Percentiles rank a stretch among this genome's conserved stretches.
These are phyloP conservation scores for Cercospora janseana DNA, from an alignment of 2,329 filamentous ascomycete species.

Conservation along the genomic window DNA sequence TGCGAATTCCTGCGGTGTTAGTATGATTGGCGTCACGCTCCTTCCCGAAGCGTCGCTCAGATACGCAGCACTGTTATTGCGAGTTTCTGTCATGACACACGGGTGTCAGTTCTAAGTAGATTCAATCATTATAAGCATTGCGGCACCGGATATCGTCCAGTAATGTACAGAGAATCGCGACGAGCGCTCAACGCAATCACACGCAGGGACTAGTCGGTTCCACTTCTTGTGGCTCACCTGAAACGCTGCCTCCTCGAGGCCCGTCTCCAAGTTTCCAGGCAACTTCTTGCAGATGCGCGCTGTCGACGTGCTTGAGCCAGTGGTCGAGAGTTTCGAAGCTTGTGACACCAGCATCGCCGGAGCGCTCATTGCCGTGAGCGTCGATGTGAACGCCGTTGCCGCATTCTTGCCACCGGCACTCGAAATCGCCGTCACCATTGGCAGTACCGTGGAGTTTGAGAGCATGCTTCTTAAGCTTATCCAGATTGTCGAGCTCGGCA, in stretches of 20 bases:
- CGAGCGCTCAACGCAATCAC: not conserved
- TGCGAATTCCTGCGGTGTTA: constrained; percentile 16
- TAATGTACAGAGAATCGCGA: constrained; percentile 2
- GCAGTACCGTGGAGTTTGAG: constrained; percentile 53
- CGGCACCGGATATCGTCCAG: constrained; percentile 2
- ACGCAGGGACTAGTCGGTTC: constrained; percentile 1
- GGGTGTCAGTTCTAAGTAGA: constrained; percentile 12
- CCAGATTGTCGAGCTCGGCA: constrained; percentile 61
- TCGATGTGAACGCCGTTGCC: constrained; percentile 26
- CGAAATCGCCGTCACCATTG: constrained; percentile 38
- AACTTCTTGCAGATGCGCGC: constrained; percentile 52
- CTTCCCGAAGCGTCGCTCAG: constrained; percentile 50
- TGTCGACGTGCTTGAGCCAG: constrained; percentile 54
- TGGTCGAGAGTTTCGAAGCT: constrained; percentile 41
- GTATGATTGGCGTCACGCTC: constrained; percentile 47
- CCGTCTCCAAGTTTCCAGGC: constrained; percentile 62
- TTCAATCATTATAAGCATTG: not conserved
- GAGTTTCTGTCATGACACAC: constrained; percentile 32
- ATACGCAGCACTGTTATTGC: constrained; percentile 38
- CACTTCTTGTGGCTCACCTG: constrained; percentile 50
- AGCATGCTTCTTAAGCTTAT: constrained; percentile 59
- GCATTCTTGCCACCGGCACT: constrained; percentile 51
- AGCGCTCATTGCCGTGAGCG: constrained; percentile 26
- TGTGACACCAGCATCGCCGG: constrained; percentile 27
- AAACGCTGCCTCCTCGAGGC: constrained; percentile 50